A percentile compares a stretch with the other conserved stretches of the same genome.
Evolutionary conservation across 148 eudicot genomes (phyloP).

Genomic region (Talinum fruticosum): DNA sequence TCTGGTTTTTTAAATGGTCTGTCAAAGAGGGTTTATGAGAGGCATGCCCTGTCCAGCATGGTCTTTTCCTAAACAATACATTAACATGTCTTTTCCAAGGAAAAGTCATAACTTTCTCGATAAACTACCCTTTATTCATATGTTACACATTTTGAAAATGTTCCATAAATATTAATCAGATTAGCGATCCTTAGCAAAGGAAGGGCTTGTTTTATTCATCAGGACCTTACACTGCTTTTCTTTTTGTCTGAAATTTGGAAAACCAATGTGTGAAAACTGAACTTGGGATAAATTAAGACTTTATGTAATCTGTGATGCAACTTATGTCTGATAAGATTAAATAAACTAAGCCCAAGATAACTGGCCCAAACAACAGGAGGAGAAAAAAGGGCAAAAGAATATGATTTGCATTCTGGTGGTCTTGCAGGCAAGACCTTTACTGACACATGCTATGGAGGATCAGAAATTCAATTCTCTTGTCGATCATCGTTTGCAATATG

Average conservation of each 20-base stretch:
- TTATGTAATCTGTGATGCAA: not conserved
- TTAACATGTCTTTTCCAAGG: no score
- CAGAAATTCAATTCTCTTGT: constrained; percentile 57
- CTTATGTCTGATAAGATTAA: not conserved
- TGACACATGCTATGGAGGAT: constrained; percentile 67
- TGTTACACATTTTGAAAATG: no score
- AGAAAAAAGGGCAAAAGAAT: no score
- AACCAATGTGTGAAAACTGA: not conserved
- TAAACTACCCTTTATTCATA: no score
- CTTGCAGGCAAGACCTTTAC: constrained; percentile 74
- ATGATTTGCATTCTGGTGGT: constrained; percentile 4
- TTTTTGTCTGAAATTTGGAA: not conserved
- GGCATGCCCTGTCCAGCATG: not conserved
- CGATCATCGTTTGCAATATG: constrained; percentile 47
- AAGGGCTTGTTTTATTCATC: not conserved
- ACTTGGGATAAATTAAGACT: not conserved
- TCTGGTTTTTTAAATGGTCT: no score
- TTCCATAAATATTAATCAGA: no score
- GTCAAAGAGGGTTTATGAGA: no score
- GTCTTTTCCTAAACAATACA: not conserved
- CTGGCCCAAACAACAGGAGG: not conserved
- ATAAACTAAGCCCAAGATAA: not conserved
- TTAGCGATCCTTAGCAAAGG: not conserved
- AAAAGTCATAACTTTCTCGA: no score
- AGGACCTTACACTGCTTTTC: not conserved